A percentile compares a stretch with the other conserved stretches of the same genome.
phyloP scores from a whole-genome alignment of 2,329 filamentous ascomycete genomes.

The Epichloe sp. region DNA sequence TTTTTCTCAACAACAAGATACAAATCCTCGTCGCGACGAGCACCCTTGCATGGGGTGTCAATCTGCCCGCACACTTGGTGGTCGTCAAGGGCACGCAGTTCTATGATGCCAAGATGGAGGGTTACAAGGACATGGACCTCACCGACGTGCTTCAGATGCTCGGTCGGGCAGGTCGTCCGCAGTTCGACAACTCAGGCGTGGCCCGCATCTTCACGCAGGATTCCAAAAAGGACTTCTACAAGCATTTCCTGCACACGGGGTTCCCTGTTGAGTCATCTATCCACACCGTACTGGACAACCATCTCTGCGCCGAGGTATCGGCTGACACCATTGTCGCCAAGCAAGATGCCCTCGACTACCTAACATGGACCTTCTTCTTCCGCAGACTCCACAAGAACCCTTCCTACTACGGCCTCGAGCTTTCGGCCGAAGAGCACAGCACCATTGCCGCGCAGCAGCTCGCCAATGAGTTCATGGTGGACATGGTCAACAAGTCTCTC shows the following conservation, averaged over 20 bases:
- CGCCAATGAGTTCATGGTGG: slow-evolving; percentile 90
- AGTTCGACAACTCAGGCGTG: slow-evolving; percentile 92
- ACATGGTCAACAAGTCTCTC: slow-evolving; percentile 79
- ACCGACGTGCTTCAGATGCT: slow-evolving; percentile 98
- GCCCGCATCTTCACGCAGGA: slow-evolving; percentile 97
- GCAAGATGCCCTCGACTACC: slow-evolving; percentile 91
- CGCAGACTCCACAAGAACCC: slow-evolving; percentile 94
- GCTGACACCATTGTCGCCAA: slow-evolving; percentile 87
- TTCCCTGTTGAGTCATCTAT: slow-evolving; percentile 95
- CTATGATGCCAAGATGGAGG: slow-evolving; percentile 95
- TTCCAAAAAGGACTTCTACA: slow-evolving; percentile 97
- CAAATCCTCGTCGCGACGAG: slow-evolving; percentile 93
- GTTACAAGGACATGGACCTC: slow-evolving; percentile 96
- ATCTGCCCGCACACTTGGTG: slow-evolving; percentile 89
- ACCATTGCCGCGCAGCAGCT: slow-evolving; percentile 71
- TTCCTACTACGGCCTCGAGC: slow-evolving; percentile 91
- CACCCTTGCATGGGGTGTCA: slow-evolving; percentile 96
- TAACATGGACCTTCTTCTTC: slow-evolving; percentile 99
- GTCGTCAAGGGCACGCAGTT: slow-evolving; percentile 98
- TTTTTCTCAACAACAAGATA: slow-evolving; percentile 96
- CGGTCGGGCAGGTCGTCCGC: slow-evolving; percentile 84
- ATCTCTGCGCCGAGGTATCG: slow-evolving; percentile 87
- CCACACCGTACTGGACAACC: slow-evolving; percentile 93
- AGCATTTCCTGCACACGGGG: slow-evolving; percentile 95
- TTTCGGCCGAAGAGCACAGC: slow-evolving; percentile 84